Conservation (phyloP, 1,284 basidiomycete species). For the Phellinidium pouzarii region DNA sequence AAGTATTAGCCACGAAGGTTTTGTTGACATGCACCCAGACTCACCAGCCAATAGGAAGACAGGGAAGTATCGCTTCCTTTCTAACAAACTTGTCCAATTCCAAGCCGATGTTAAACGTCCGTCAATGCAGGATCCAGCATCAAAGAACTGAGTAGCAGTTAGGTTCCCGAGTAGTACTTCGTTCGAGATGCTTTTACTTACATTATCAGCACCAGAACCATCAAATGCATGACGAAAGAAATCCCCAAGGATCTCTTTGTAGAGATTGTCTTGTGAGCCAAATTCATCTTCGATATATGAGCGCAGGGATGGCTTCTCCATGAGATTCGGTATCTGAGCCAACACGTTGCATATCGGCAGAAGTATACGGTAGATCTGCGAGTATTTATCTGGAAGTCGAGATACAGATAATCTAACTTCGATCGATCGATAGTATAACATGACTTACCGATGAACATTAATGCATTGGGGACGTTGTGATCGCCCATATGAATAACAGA, state of each 20-base stretch:
- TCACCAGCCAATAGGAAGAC: conserved; percentile 69
- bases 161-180: conserved; percentile 64
- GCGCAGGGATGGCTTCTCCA: conserved; percentile 55
- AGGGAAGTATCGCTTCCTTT: conserved; percentile 78
- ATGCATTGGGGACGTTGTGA: conserved; percentile 81
- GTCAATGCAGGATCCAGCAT: conserved; percentile 44
- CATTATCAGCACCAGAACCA: conserved; percentile 56
- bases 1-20: background rate
- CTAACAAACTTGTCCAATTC: conserved; percentile 78
- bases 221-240: conserved; percentile 82
- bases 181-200: conserved; percentile 43
- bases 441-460: conserved; percentile 63
- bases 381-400: conserved; percentile 62
- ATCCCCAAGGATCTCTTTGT: conserved; percentile 64
- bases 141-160: conserved; percentile 19
- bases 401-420: background rate
- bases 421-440: background rate
- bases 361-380: conserved; percentile 80
- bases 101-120: conserved; percentile 73
- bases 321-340: conserved; percentile 57
- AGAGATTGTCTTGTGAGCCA: conserved; percentile 61
- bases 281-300: conserved; percentile 78
- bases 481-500: conserved; percentile 58
- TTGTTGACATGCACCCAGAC: conserved; percentile 23
- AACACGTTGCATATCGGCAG: conserved; percentile 76